Conservation (phyloP, 164 flowering plant species). For the Macadamia tetraphylla region DNA sequence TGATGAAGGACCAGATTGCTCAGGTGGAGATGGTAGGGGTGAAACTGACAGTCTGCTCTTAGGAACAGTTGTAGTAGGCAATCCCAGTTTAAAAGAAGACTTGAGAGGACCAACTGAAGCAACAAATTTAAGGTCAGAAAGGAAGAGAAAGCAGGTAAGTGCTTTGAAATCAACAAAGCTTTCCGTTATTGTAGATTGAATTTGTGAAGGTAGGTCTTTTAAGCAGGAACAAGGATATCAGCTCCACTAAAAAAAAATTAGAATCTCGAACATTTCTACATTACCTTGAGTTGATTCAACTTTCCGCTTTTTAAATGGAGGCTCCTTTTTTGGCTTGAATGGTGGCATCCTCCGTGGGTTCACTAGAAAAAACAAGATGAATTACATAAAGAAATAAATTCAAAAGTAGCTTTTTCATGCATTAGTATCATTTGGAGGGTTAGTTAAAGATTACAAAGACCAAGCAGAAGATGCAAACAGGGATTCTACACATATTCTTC, state of each 20-base stretch:
- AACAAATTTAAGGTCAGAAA: neutral
- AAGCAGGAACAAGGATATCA: neutral
- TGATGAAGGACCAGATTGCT: slow-evolving; percentile 35
- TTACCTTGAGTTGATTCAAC: slow-evolving; percentile 69
- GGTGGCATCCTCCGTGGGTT: slow-evolving; percentile 47
- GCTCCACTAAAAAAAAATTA: neutral
- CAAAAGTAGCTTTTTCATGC: neutral
- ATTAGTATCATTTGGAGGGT: neutral
- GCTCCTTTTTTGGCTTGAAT: slow-evolving; percentile 64
- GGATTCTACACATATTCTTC: neutral
- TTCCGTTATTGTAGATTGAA: neutral
- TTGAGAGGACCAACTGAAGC: slow-evolving; percentile 40
- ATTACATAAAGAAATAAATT: neutral
- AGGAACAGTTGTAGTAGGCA: slow-evolving; percentile 30
- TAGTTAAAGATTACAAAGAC: neutral
- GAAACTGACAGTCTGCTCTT: slow-evolving; percentile 59
- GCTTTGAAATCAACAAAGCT: neutral
- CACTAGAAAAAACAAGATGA: slow-evolving; percentile 31
- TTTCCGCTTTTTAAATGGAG: slow-evolving; percentile 64
- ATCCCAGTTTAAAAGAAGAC: slow-evolving; percentile 40
- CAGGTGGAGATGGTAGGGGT: slow-evolving; percentile 66
- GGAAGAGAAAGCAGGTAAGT: slow-evolving; percentile 2
- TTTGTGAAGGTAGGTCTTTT: neutral
- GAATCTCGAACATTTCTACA: neutral
- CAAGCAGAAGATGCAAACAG: neutral